Evolutionary conservation across 129 eudicot species (phyloP).

Genomic region (Tagetes erecta): DNA sequence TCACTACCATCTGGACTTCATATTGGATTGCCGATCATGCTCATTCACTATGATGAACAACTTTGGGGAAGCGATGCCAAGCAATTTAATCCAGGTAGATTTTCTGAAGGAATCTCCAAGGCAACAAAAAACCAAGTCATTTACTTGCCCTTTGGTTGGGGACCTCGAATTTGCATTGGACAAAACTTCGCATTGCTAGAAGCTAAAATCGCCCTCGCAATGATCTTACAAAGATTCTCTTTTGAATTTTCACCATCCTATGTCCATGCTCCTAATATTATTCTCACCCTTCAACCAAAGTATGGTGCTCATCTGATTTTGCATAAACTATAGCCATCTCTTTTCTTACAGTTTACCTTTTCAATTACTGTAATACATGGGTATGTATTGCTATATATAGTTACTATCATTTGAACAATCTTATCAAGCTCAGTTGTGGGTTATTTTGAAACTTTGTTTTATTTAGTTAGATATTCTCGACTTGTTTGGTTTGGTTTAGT

Average conservation of each 20-base stretch:
- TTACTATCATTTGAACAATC: too few species aligned
- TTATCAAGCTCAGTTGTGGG: too few species aligned
- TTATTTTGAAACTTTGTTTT: too few species aligned
- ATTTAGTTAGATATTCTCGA: too few species aligned
- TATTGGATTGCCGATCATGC: not conserved
- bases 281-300: slow-evolving; percentile 12
- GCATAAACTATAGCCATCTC: not conserved
- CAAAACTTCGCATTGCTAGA: slow-evolving; percentile 13
- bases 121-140: slow-evolving; percentile 1
- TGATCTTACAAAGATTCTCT: slow-evolving; percentile 6
- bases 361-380: not conserved
- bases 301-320: not conserved
- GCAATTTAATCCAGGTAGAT: not conserved
- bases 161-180: slow-evolving; percentile 8
- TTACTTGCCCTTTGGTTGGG: slow-evolving; percentile 11
- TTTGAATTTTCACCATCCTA: slow-evolving; percentile 13
- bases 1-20: not conserved
- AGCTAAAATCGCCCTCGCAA: not conserved
- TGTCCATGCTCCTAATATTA: not conserved
- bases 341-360: not conserved
- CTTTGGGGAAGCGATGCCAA: slow-evolving; percentile 5
- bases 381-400: not conserved
- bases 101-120: slow-evolving; percentile 4
- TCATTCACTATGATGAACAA: slow-evolving; percentile 1
- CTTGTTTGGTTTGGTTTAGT: too few species aligned